Conservation (phyloP, 805 yeast genomes). For the Suhomyces sp. region DNA sequence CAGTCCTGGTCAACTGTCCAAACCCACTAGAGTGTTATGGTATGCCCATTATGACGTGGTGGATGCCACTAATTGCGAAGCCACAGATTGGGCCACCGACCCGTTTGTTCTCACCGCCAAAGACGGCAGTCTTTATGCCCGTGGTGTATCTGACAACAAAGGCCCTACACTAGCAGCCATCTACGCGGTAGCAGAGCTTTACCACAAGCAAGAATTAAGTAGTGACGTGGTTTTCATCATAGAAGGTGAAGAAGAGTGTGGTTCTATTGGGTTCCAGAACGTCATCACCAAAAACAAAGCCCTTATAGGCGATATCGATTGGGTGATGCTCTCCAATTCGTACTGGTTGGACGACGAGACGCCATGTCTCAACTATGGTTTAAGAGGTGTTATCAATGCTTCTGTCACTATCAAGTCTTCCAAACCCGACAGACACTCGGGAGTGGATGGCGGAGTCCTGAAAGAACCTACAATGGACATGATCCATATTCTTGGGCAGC, state of each 20-base stretch:
- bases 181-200: conserved; percentile 77
- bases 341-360: conserved; percentile 88
- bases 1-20: conserved; percentile 2
- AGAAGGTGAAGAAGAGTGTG: conserved; percentile 96
- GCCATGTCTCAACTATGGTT: conserved; percentile 92
- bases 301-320: conserved; percentile 72
- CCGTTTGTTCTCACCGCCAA: conserved; percentile 75
- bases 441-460: conserved; percentile 91
- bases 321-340: conserved; percentile 86
- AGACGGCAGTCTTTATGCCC: conserved; percentile 83
- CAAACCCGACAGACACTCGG: conserved; percentile 88
- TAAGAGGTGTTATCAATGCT: conserved; percentile 86
- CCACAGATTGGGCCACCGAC: conserved; percentile 64
- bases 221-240: conserved; percentile 78
- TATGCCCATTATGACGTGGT: conserved; percentile 97
- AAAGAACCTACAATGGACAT: conserved; percentile 89
- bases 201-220: conserved; percentile 47
- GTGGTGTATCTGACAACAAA: conserved; percentile 94
- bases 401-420: conserved; percentile 68
- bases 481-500: conserved; percentile 63
- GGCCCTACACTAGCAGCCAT: conserved; percentile 89
- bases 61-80: conserved; percentile 58
- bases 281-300: conserved; percentile 52
- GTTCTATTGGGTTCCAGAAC: conserved; percentile 79
- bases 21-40: conserved; percentile 58